Conservation (phyloP, 345 rosid genomes). For the Eucalyptus melliodora region DNA sequence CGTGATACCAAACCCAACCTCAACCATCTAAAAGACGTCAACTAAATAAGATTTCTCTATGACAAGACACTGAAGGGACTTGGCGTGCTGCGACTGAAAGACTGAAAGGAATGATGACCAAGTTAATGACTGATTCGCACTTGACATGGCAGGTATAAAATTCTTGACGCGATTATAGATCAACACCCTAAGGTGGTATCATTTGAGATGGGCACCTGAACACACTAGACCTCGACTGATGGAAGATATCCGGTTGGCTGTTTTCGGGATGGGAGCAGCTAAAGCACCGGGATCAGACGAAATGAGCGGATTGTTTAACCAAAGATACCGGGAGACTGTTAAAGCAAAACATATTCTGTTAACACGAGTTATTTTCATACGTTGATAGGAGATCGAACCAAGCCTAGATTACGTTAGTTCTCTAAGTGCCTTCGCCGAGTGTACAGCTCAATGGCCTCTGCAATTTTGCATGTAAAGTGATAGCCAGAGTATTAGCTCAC, state of each 20-base stretch:
- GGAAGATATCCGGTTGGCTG: background rate
- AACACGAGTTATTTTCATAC: no score
- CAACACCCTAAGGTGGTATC: background rate
- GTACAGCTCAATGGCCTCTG: background rate
- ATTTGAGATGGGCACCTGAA: background rate
- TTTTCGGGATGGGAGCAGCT: background rate
- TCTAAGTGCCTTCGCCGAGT: background rate
- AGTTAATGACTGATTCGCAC: background rate
- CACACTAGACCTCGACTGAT: background rate
- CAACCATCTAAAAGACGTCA: no score
- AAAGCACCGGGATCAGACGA: background rate
- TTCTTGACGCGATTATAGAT: no score
- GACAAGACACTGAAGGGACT: background rate
- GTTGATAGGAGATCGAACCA: background rate
- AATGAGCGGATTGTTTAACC: background rate
- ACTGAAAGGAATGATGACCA: background rate
- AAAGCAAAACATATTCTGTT: fast-evolving
- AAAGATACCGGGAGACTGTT: background rate
- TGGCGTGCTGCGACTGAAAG: background rate
- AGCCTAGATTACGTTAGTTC: background rate
- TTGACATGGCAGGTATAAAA: background rate
- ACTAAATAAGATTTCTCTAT: no score
- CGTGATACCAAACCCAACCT: no score
- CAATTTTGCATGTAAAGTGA: background rate
- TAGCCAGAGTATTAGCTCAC: background rate